Base-by-base conservation (phyloP, 2,329 filamentous ascomycete genomes). In the Xylaria hypoxylon region DNA sequence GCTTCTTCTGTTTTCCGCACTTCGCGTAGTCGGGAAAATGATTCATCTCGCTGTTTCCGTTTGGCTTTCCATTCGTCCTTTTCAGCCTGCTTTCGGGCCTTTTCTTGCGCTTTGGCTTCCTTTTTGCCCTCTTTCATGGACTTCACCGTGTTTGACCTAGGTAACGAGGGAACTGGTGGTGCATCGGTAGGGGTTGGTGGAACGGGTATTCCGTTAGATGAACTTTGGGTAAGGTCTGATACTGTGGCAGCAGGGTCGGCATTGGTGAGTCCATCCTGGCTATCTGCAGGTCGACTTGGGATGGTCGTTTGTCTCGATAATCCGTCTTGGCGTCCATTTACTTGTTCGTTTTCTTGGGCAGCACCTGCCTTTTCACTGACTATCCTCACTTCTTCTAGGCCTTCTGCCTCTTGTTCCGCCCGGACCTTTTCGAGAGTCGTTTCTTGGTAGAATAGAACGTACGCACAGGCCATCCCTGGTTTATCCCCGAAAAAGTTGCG, bases 371-470 rank as follows among this genome's bases (percentile, higher is more conserved):
- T 84, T 74, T 87, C 80, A 70, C 83, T 85, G 62, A 85, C 84
- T 72, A 87, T 78, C 74, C 83, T 83, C 62, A 86, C 85, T 75
- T 89, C 91, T 78, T 85, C 89, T 74, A 84, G 80, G 11, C 90
- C 90, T 77, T 97, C 94, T 52, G 88, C 90, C 74, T 96, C 94
- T 77, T 96, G 92, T 79, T 98, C 94, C 63, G 89, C 90, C 67
- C 86, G 82, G 59, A 89, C 85, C 73, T 89, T 88, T 73, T 90
- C 88, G 65, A 89, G 86, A 0, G 88, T 90, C 2, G 88, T 98
- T 79, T 99, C 95, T 78, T 97, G 96, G 80, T 99, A 99, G 79
- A 99, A 99, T 10, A 99, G 83, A 17, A 99, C 94, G 75, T 99
- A 99, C 33, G 96, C 96, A 74, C 94, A 97, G 10, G 96, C 96